phyloP scores from a whole-genome alignment of 306 rosid genomes.

The Echinosophora koreensis region DNA sequence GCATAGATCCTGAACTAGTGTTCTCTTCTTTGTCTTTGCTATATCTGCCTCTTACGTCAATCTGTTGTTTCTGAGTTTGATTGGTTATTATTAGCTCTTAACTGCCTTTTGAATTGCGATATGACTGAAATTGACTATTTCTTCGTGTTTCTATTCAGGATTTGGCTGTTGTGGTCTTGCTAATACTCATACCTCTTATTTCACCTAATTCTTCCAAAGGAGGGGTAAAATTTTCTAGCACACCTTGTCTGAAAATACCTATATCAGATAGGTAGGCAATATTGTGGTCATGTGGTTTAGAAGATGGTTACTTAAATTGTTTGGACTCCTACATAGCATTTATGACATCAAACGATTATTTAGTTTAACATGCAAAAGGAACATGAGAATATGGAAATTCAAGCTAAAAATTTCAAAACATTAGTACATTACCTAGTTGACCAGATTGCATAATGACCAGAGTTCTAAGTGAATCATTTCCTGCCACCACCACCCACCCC shows the following conservation, averaged over 20 bases:
- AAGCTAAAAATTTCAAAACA: slow-evolving; percentile 4
- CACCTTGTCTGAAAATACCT: slow-evolving; percentile 38
- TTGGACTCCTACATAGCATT: slow-evolving; percentile 34
- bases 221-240: slow-evolving; percentile 80
- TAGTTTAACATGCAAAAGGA: neutral
- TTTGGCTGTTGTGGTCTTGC: slow-evolving; percentile 98
- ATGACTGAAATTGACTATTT: slow-evolving; percentile 42
- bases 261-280: slow-evolving; percentile 6
- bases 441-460: neutral
- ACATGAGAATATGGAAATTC: neutral
- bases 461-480: neutral
- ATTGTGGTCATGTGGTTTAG: slow-evolving; percentile 32
- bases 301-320: slow-evolving; percentile 32
- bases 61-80: slow-evolving; percentile 12
- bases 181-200: slow-evolving; percentile 97
- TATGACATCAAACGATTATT: neutral
- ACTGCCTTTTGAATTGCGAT: slow-evolving; percentile 20
- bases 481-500: neutral
- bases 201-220: slow-evolving; percentile 99
- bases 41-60: slow-evolving; percentile 32
- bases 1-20: slow-evolving; percentile 18
- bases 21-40: slow-evolving; percentile 18
- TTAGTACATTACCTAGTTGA: neutral
- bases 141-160: slow-evolving; percentile 70
- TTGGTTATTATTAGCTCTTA: slow-evolving; percentile 22